Percentiles rank a stretch among this genome's conserved stretches.
Evolutionary conservation across 306 rosid species (phyloP).

Genomic region (Inga oerstediana): DNA sequence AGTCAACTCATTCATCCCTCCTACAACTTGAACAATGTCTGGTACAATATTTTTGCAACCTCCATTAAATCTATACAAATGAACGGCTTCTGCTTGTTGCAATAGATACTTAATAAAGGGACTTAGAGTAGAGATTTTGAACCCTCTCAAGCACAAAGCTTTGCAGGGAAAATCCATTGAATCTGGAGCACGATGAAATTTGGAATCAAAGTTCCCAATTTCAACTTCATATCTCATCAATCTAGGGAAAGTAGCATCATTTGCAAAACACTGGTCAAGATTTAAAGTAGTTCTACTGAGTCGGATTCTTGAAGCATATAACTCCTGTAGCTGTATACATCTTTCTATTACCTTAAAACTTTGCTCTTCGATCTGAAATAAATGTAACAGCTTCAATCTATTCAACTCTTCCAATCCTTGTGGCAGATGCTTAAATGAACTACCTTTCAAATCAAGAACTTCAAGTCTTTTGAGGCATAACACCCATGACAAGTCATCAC

Average conservation of each 20-base stretch:
- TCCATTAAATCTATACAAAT: neutral
- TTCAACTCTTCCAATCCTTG: neutral
- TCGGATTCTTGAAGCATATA: too few relatives aligned
- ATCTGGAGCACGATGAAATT: neutral
- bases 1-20: conserved; percentile 3
- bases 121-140: neutral
- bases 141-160: neutral
- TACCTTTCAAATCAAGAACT: neutral
- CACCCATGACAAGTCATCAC: neutral
- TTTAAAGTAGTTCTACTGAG: too few relatives aligned
- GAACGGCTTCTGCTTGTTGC: neutral
- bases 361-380: too few relatives aligned
- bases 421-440: neutral
- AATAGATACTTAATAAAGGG: neutral
- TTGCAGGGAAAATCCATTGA: neutral
- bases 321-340: too few relatives aligned
- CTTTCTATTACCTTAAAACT: too few relatives aligned
- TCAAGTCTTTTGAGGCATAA: neutral
- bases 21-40: neutral
- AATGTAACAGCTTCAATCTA: neutral
- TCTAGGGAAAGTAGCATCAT: too few relatives aligned
- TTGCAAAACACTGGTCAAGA: too few relatives aligned
- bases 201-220: neutral
- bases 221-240: neutral
- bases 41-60: conserved; percentile 17